A percentile compares a stretch with the other conserved stretches of the same genome.
Evolutionary conservation across 202 grass and related monocot genomes (phyloP).

Genomic region (Elaeis oleifera): DNA sequence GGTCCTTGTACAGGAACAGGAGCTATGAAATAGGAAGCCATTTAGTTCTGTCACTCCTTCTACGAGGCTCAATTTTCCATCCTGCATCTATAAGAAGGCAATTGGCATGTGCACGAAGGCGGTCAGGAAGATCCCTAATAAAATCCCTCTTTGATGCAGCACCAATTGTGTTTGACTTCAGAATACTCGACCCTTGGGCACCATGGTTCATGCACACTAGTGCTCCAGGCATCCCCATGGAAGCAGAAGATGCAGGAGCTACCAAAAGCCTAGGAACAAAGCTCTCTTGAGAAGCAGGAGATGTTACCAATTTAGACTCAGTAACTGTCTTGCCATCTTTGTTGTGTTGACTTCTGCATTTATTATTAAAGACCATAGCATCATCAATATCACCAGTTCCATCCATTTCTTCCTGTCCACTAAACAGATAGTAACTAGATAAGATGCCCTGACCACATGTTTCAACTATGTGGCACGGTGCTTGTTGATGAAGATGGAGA

Average conservation of each 20-base stretch:
- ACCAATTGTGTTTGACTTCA: slow-evolving; percentile 16
- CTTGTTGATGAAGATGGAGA: background rate
- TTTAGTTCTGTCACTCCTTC: slow-evolving; percentile 79
- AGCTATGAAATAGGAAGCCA: slow-evolving; percentile 77
- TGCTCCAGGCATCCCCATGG: slow-evolving; percentile 16
- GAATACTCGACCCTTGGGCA: slow-evolving; percentile 27
- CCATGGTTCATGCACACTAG: slow-evolving; percentile 35
- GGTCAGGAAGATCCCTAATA: slow-evolving; percentile 82
- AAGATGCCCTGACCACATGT: slow-evolving; percentile 3
- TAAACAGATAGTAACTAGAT: slow-evolving; percentile 10
- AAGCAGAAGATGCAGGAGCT: slow-evolving; percentile 12
- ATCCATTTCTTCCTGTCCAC: slow-evolving; percentile 13
- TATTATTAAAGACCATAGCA: slow-evolving; percentile 13
- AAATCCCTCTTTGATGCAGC: slow-evolving; percentile 38
- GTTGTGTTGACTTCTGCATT: slow-evolving; percentile 17
- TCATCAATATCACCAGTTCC: slow-evolving; percentile 3
- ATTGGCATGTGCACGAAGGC: slow-evolving; percentile 58
- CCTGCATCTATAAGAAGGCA: slow-evolving; percentile 77
- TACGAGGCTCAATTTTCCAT: slow-evolving; percentile 85
- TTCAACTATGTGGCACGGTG: slow-evolving; percentile 3
- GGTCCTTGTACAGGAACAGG: slow-evolving; percentile 39
- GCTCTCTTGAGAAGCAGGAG: slow-evolving; percentile 29
- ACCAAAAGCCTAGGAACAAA: slow-evolving; percentile 27
- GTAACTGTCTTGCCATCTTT: slow-evolving; percentile 13
- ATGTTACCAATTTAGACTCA: slow-evolving; percentile 16